phyloP scores from a whole-genome alignment of 2,329 filamentous ascomycete species.

The Aspergillus costaricaensis region DNA sequence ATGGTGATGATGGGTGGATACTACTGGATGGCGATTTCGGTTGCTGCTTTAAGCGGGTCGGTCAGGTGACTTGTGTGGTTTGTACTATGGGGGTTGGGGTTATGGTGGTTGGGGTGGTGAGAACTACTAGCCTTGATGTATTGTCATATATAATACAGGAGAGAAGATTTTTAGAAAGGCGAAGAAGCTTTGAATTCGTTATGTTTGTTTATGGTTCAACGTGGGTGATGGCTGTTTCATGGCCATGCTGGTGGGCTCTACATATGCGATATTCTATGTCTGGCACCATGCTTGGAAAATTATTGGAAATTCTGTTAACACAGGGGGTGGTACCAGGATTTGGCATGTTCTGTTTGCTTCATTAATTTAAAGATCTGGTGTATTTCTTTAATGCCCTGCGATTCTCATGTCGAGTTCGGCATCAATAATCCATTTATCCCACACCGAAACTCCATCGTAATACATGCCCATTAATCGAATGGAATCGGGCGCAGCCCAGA shows the following conservation, averaged over 20 bases:
- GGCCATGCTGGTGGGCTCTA: too few species aligned
- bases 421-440: constrained; percentile 2
- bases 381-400: not conserved
- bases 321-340: not conserved
- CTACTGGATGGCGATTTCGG: not conserved
- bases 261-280: too few species aligned
- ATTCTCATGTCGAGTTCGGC: not conserved
- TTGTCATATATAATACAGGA: too few species aligned
- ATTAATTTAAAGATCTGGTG: not conserved
- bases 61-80: constrained; percentile 16
- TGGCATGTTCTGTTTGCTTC: not conserved
- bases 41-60: constrained; percentile 1
- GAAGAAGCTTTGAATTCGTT: too few species aligned
- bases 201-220: too few species aligned
- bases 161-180: too few species aligned
- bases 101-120: not conserved
- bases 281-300: too few species aligned
- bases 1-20: not conserved
- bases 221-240: too few species aligned
- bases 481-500: constrained; percentile 63
- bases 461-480: constrained; percentile 41
- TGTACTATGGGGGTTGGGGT: not conserved
- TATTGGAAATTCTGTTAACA: too few species aligned
- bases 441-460: not conserved
- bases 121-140: too few species aligned